Evolutionary conservation across 371 early-diverging fungal genomes (phyloP).

Genomic region (Apophysomyces trapeziformis): DNA sequence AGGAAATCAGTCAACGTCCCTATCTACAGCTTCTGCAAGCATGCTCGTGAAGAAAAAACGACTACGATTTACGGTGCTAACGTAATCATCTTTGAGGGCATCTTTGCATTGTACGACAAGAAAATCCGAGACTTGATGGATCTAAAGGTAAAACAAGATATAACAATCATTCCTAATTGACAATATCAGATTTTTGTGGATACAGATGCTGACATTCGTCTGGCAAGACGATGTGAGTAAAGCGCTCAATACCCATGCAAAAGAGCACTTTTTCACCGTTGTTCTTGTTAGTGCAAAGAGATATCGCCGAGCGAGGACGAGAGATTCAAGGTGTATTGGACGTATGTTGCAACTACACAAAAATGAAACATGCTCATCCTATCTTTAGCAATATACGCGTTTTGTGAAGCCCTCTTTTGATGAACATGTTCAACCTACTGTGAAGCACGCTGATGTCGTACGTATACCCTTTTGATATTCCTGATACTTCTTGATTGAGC

Average conservation of each 20-base stretch:
- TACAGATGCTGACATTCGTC: slow-evolving; percentile 90
- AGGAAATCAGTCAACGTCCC: slow-evolving; percentile 75
- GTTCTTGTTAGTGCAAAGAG: slow-evolving; percentile 71
- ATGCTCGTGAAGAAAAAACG: slow-evolving; percentile 72
- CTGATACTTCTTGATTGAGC: background rate
- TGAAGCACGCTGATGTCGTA: slow-evolving; percentile 87
- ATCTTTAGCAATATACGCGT: slow-evolving; percentile 73
- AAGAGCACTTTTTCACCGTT: background rate
- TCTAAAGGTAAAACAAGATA: slow-evolving; percentile 64
- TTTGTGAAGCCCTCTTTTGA: slow-evolving; percentile 95
- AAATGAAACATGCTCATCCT: background rate
- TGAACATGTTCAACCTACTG: slow-evolving; percentile 86
- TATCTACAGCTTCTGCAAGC: slow-evolving; percentile 78
- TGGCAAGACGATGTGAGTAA: slow-evolving; percentile 79
- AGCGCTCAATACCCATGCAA: background rate
- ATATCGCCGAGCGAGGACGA: slow-evolving; percentile 88
- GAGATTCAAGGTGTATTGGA: slow-evolving; percentile 81
- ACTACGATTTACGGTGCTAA: slow-evolving; percentile 88
- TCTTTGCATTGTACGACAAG: slow-evolving; percentile 87
- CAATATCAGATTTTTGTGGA: slow-evolving; percentile 84
- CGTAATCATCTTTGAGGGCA: slow-evolving; percentile 93
- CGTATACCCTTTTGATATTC: slow-evolving; percentile 9
- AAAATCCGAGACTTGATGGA: slow-evolving; percentile 85
- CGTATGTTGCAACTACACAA: slow-evolving; percentile 30
- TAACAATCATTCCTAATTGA: background rate